Conservation (phyloP, 768 basidiomycete genomes). For the Pleurotus eryngii region DNA sequence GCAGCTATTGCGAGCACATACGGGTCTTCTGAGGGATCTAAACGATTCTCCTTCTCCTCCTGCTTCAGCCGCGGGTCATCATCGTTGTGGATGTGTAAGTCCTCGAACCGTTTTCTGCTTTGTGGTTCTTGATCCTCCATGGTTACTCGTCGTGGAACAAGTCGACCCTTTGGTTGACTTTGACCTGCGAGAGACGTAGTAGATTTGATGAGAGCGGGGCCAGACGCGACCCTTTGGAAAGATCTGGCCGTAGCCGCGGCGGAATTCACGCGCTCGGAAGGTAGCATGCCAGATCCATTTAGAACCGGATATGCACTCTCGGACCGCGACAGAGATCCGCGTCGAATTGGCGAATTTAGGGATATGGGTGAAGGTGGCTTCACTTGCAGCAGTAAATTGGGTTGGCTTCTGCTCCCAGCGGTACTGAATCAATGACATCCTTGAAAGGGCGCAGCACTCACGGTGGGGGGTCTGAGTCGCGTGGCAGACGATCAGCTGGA, state of each 20-base stretch:
- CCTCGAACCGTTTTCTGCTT: constrained; percentile 10
- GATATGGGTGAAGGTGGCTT: constrained; percentile 31
- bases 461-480: background rate
- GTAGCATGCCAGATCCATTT: constrained; percentile 22
- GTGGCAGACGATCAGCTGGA: constrained; percentile 13
- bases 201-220: constrained; percentile 39
- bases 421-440: background rate
- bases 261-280: background rate
- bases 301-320: constrained; percentile 58
- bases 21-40: constrained; percentile 34
- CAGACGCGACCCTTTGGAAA: constrained; percentile 67
- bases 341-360: constrained; percentile 35
- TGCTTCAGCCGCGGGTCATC: constrained; percentile 17
- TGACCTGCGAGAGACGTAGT: constrained; percentile 17
- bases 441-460: background rate
- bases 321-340: constrained; percentile 60
- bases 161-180: background rate
- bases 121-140: constrained; percentile 31
- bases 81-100: constrained; percentile 1
- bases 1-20: constrained; percentile 17
- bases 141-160: constrained; percentile 37
- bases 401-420: constrained; percentile 7
- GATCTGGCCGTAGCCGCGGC: constrained; percentile 30
- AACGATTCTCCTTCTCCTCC: constrained; percentile 50
- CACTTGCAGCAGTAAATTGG: background rate